Base-by-base conservation (phyloP, 805 yeast species). In the Wickerhamiella azymoides region DNA sequence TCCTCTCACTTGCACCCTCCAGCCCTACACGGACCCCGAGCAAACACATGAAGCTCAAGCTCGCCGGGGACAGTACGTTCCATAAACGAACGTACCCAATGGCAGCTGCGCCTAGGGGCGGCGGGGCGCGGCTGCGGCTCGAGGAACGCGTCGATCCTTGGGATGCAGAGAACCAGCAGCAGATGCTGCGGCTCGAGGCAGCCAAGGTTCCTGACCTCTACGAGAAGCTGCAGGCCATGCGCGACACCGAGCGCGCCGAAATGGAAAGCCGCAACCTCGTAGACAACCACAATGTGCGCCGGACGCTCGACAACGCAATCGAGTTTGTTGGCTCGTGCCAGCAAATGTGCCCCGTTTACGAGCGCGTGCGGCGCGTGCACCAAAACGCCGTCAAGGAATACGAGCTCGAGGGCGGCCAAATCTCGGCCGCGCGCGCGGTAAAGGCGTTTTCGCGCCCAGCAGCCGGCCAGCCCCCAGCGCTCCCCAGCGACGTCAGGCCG, bases 401-500 rank as follows among this genome's bases (percentile, higher is more conserved):
- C 54, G 98, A 92, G 63, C 79, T 70, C 51, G 85, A 80, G 49
- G 69, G 76, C 2, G 76, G 76, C 4, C 71, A 66, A 50, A 80
- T 85, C 5, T 70, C 84, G 0, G 60, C 73, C 25, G 57, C 57
- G 0, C 66, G 69, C 39, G 95, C 96, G 0, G 74, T 92, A 6
- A 92, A 92, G 62, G 93, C 95, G 1, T 92, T 92, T 59, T 82
- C 94, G 18, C 70, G 99, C 54, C 96, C 99, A 0, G 95, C 94
- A 14, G 96, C 97, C 0, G 98, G 97, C 6, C 96, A 92, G 54
- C 94, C 96, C 1, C 97, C 96, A 1, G 94, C 97, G 2, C 66
- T 92, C 48, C 99, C 98, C 0, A 85, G 96, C 1, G 98, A 92
- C 60, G 99, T 92, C 3, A 71, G 99, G 50, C 95, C 98, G 1